Percentiles rank a stretch among this genome's conserved stretches.
Evolutionary conservation across 2,329 filamentous ascomycete genomes (phyloP).

Genomic region (Pseudocercospora macadamiae): DNA sequence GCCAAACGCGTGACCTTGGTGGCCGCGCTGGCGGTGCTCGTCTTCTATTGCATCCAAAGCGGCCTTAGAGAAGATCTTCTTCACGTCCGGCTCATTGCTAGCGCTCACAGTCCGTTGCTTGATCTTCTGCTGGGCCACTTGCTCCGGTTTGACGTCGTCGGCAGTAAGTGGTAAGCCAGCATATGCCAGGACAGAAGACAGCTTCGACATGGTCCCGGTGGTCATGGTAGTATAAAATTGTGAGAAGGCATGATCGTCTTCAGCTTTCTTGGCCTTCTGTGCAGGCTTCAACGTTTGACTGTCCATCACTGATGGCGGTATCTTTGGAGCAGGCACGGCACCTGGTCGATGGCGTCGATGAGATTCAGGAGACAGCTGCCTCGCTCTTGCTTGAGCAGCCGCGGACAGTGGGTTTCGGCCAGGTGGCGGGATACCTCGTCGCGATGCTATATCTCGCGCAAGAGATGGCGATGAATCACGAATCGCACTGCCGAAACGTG

Average conservation of each 20-base stretch:
- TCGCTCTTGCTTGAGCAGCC: constrained; percentile 34
- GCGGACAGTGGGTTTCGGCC: constrained; percentile 29
- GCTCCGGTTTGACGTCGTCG: constrained; percentile 33
- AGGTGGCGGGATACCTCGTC: constrained; percentile 39
- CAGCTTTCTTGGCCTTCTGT: constrained; percentile 26
- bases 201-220: constrained; percentile 81
- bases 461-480: constrained; percentile 41
- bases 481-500: constrained; percentile 29
- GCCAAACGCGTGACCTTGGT: constrained; percentile 55
- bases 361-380: constrained; percentile 37
- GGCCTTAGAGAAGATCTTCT: constrained; percentile 81
- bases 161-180: constrained; percentile 76
- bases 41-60: constrained; percentile 78
- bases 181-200: constrained; percentile 90
- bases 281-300: constrained; percentile 30
- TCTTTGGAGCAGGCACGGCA: constrained; percentile 20
- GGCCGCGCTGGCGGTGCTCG: constrained; percentile 53
- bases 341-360: constrained; percentile 23
- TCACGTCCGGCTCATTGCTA: constrained; percentile 66
- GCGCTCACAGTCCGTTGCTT: constrained; percentile 36
- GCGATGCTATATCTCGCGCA: constrained; percentile 43
- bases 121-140: constrained; percentile 33
- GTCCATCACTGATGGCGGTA: constrained; percentile 37
- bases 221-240: constrained; percentile 86
- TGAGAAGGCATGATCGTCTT: constrained; percentile 70